A percentile compares a stretch with the other conserved stretches of the same genome.
These are phyloP conservation scores for Colletotrichum chrysophilum DNA, from an alignment of 2,329 filamentous ascomycete genomes.

Conservation along the genomic window DNA sequence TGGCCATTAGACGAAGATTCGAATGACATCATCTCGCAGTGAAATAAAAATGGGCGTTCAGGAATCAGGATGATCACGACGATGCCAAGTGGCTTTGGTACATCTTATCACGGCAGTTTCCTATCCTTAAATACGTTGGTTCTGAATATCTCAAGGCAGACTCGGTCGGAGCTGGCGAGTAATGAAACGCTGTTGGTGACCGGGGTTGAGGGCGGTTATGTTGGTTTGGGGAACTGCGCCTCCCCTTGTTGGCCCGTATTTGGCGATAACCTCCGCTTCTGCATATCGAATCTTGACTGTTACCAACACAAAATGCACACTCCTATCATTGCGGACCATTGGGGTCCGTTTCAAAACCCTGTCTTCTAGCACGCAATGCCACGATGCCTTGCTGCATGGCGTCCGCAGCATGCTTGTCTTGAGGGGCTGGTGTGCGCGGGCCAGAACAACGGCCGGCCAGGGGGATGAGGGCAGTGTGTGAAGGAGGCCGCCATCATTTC, in stretches of 20 bases:
- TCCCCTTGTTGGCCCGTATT: not conserved
- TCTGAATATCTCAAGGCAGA: not conserved
- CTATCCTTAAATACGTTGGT: not conserved
- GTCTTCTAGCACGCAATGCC: not conserved
- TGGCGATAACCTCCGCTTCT: not conserved
- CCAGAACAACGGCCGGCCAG: not conserved
- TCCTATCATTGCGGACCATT: not conserved
- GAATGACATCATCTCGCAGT: too few species aligned
- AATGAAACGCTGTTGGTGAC: not conserved
- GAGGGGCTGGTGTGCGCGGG: not conserved
- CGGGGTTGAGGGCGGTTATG: not conserved
- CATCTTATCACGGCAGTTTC: too few species aligned
- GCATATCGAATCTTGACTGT: not conserved
- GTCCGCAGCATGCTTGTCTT: not conserved
- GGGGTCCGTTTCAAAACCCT: not conserved
- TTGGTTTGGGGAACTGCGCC: not conserved
- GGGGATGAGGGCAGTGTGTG: not conserved
- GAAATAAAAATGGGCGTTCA: too few species aligned
- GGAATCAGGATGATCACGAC: accelerated
- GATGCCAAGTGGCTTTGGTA: too few species aligned
- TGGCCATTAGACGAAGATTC: too few species aligned
- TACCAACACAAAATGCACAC: not conserved
- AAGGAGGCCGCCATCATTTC: not conserved
- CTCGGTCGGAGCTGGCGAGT: not conserved
- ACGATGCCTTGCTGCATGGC: not conserved